Evolutionary conservation across 441 rosid genomes (phyloP).

Genomic region (Euphorbia celastroides): DNA sequence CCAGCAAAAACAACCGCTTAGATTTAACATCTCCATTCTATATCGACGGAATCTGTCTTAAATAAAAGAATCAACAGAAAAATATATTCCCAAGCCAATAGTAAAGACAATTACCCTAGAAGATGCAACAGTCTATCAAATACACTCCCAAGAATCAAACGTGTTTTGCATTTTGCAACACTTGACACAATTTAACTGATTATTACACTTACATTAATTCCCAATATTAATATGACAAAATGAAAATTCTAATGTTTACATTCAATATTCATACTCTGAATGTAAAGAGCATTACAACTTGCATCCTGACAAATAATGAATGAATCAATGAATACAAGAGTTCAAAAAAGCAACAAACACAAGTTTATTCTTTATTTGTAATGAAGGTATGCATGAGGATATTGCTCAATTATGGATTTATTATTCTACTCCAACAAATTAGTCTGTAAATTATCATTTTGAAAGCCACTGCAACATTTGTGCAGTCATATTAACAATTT

Average conservation of each 20-base stretch:
- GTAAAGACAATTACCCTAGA: not conserved
- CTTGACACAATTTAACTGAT: not conserved
- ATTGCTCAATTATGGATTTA: not conserved
- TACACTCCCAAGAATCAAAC: not conserved
- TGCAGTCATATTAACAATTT: no score
- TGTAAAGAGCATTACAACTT: not conserved
- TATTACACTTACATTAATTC: not conserved
- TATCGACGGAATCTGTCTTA: no score
- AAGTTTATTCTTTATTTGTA: not conserved
- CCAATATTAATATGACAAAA: not conserved
- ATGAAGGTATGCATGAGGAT: not conserved
- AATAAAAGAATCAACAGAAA: no score
- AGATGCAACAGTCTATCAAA: not conserved
- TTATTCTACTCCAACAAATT: not conserved
- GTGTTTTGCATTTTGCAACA: not conserved
- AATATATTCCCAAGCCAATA: no score
- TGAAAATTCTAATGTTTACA: not conserved
- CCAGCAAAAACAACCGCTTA: not conserved
- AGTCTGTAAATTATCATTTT: not conserved
- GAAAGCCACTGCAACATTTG: no score
- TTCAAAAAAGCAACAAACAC: not conserved
- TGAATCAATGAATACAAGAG: conserved; percentile 3
- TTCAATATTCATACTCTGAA: not conserved
- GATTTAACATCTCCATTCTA: no score
- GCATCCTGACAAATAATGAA: not conserved